These are phyloP conservation scores for Leccinum arenicola DNA, from an alignment of 768 basidiomycete species.

Conservation along the genomic window DNA sequence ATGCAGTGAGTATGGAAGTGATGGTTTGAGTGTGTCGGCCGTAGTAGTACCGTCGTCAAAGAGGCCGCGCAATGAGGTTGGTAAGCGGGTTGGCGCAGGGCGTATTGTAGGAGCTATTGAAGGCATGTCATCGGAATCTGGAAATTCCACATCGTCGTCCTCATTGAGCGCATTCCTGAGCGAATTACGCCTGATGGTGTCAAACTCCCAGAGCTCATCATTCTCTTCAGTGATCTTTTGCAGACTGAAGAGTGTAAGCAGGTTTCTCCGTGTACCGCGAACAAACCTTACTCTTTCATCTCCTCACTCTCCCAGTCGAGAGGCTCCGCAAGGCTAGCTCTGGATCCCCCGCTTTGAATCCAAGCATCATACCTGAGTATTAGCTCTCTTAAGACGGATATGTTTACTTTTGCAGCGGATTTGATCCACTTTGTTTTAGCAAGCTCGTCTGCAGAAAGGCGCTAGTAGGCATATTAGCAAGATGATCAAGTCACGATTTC, in stretches of 20 bases:
- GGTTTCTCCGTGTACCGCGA: background rate
- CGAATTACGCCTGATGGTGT: conserved; percentile 55
- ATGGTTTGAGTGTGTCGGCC: conserved; percentile 43
- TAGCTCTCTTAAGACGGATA: conserved; percentile 76
- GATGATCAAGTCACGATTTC: background rate
- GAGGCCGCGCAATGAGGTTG: conserved; percentile 73
- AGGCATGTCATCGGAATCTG: conserved; percentile 13
- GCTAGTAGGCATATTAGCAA: conserved; percentile 42
- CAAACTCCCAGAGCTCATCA: conserved; percentile 71
- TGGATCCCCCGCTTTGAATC: conserved; percentile 61
- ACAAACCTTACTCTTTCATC: conserved; percentile 43
- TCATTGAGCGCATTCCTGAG: conserved; percentile 20
- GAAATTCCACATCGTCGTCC: conserved; percentile 24
- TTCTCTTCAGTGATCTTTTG: conserved; percentile 25
- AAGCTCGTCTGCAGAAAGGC: conserved; percentile 87
- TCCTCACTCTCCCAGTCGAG: conserved; percentile 73
- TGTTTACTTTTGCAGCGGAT: conserved; percentile 58
- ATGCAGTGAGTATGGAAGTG: conserved; percentile 28
- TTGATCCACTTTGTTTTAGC: conserved; percentile 90
- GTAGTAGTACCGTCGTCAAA: conserved; percentile 61
- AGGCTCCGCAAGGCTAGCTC: conserved; percentile 74
- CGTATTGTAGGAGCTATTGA: conserved; percentile 46
- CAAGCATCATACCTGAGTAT: conserved; percentile 75
- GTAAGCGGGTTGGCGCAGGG: conserved; percentile 52
- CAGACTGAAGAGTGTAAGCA: conserved; percentile 14